phyloP scores from a whole-genome alignment of 805 yeast species.

The Cyberlindnera maritima region DNA sequence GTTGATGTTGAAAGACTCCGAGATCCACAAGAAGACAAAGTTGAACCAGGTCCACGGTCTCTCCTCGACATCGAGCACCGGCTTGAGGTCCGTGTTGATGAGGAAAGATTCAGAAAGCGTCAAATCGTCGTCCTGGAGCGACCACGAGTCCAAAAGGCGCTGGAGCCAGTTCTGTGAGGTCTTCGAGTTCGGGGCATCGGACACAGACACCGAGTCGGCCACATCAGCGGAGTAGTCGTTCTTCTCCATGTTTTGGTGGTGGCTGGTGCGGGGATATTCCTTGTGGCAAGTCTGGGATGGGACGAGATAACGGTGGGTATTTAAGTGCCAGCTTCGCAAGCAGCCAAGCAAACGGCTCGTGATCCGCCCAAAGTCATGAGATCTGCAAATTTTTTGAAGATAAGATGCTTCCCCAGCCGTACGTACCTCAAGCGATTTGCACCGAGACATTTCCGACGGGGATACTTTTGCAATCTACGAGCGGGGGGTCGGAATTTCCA shows the following conservation, averaged over 20 bases:
- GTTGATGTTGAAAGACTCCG: conserved; percentile 86
- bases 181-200: neutral
- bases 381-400: too few relatives aligned
- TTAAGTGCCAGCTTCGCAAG: too few relatives aligned
- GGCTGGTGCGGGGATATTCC: too few relatives aligned
- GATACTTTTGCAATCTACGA: too few relatives aligned
- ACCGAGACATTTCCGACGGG: neutral
- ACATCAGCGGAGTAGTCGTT: neutral
- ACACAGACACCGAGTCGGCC: neutral
- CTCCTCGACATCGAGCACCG: conserved; percentile 64
- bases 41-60: conserved; percentile 87
- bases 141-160: neutral
- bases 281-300: too few relatives aligned
- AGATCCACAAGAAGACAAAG: conserved; percentile 78
- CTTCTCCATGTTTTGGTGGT: too few relatives aligned
- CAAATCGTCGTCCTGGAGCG: conserved; percentile 31
- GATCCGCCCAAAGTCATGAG: too few relatives aligned
- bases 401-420: too few relatives aligned
- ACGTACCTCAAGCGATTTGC: too few relatives aligned
- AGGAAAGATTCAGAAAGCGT: conserved; percentile 62
- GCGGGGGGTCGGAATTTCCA: too few relatives aligned
- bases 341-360: too few relatives aligned
- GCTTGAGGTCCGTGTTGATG: conserved; percentile 72
- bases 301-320: too few relatives aligned
- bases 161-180: neutral